phyloP scores from a whole-genome alignment of 768 basidiomycete genomes.

The Trametes villosa region DNA sequence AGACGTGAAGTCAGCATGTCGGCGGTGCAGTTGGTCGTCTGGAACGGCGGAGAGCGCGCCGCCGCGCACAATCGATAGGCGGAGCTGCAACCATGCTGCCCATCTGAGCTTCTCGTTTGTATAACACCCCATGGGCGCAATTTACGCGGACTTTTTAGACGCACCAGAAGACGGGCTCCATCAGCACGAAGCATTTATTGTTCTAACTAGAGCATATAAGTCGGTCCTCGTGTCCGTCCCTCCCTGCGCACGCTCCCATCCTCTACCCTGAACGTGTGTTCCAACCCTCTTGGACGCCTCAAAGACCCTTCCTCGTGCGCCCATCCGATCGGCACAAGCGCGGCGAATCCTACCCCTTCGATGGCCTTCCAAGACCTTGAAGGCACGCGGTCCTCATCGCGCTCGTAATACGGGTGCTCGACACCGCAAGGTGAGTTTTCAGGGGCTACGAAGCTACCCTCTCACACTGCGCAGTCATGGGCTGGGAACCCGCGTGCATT shows the following conservation, averaged over 20 bases:
- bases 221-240: background rate
- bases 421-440: background rate
- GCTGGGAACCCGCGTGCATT: background rate
- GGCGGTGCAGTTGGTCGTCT: no score
- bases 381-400: no score
- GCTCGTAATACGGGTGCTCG: no score
- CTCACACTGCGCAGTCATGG: background rate
- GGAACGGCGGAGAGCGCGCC: no score
- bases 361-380: no score
- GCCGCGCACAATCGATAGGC: conserved; percentile 1
- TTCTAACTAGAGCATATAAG: background rate
- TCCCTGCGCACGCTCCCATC: background rate
- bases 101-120: background rate
- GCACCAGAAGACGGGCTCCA: background rate
- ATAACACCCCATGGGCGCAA: background rate
- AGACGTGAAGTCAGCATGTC: no score
- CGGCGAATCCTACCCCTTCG: background rate
- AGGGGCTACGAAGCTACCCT: background rate
- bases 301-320: background rate
- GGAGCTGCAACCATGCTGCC: conserved; percentile 1
- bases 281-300: no score
- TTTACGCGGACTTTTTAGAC: background rate
- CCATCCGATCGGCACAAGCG: background rate
- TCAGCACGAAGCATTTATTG: background rate
- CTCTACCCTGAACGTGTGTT: conserved; percentile 1